Conservation (phyloP, 176 grass and related monocot species). For the Aegilops tauschii region DNA sequence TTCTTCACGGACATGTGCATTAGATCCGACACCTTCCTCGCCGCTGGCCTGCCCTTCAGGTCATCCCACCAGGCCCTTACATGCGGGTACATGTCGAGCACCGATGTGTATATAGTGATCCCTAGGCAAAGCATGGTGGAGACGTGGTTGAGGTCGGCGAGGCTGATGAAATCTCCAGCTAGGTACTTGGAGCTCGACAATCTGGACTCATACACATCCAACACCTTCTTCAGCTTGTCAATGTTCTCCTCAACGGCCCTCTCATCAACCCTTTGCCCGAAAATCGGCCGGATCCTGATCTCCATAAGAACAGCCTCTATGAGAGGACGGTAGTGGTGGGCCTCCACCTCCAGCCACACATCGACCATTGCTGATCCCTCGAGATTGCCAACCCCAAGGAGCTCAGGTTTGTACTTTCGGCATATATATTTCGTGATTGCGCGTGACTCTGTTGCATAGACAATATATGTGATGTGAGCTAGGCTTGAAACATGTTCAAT, state of each 20-base stretch:
- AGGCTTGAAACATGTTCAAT: neutral
- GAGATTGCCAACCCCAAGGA: neutral
- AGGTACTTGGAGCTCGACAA: slow-evolving; percentile 3
- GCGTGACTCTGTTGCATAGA: slow-evolving; percentile 18
- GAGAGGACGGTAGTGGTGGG: slow-evolving; percentile 16
- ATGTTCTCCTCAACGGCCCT: neutral
- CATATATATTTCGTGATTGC: slow-evolving; percentile 4
- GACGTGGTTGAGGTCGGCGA: slow-evolving; percentile 32
- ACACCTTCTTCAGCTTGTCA: slow-evolving; percentile 23
- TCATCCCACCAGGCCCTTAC: slow-evolving; percentile 8
- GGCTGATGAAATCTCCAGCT: slow-evolving; percentile 29
- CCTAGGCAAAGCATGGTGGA: slow-evolving; percentile 9
- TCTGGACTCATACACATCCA: slow-evolving; percentile 23
- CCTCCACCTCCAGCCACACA: slow-evolving; percentile 34
- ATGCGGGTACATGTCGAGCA: neutral
- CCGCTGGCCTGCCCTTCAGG: neutral
- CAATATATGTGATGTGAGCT: neutral
- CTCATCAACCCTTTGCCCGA: neutral
- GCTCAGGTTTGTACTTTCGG: neutral
- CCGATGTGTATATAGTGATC: neutral
- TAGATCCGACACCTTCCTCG: neutral
- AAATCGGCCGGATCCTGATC: neutral
- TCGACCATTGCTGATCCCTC: neutral
- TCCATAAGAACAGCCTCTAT: neutral
- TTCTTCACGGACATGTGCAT: neutral